These are phyloP conservation scores for Lunasporangiospora selenospora DNA, from an alignment of 192 early-diverging fungal species.

Conservation along the genomic window DNA sequence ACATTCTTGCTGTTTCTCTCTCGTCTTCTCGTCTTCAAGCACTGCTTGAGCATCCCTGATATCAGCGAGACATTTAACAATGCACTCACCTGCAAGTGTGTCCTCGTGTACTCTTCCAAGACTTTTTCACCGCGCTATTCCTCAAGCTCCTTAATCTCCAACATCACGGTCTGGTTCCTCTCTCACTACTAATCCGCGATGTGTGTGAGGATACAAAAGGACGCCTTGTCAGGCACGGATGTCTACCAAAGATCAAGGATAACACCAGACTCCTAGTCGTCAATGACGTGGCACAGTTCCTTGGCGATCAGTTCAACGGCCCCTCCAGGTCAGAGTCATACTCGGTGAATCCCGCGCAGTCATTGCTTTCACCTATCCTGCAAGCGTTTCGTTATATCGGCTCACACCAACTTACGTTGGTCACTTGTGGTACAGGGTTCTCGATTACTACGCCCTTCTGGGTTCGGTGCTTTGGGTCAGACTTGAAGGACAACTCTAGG, in stretches of 20 bases:
- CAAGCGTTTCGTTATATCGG: slow-evolving; percentile 23
- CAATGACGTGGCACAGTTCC: slow-evolving; percentile 23
- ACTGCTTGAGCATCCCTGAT: too few species aligned
- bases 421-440: slow-evolving; percentile 8
- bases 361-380: neutral
- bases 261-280: slow-evolving; percentile 18
- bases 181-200: neutral
- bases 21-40: too few species aligned
- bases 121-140: neutral
- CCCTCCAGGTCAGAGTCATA: slow-evolving; percentile 20
- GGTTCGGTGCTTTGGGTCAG: slow-evolving; percentile 28
- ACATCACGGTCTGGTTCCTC: neutral
- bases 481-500: slow-evolving; percentile 21
- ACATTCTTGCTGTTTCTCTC: too few species aligned
- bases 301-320: slow-evolving; percentile 25
- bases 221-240: slow-evolving; percentile 2
- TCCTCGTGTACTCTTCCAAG: slow-evolving; percentile 1
- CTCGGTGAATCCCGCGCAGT: slow-evolving; percentile 3
- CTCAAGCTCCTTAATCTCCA: neutral
- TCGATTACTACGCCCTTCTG: slow-evolving; percentile 15
- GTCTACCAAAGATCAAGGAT: slow-evolving; percentile 11
- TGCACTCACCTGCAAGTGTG: slow-evolving; percentile 5
- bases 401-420: slow-evolving; percentile 8
- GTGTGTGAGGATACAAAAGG: neutral
- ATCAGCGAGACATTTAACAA: too few species aligned